Percentiles rank a stretch among this genome's conserved stretches.
phyloP scores from a whole-genome alignment of 2,329 filamentous ascomycete genomes.

The Aspergillus fumigatus region DNA sequence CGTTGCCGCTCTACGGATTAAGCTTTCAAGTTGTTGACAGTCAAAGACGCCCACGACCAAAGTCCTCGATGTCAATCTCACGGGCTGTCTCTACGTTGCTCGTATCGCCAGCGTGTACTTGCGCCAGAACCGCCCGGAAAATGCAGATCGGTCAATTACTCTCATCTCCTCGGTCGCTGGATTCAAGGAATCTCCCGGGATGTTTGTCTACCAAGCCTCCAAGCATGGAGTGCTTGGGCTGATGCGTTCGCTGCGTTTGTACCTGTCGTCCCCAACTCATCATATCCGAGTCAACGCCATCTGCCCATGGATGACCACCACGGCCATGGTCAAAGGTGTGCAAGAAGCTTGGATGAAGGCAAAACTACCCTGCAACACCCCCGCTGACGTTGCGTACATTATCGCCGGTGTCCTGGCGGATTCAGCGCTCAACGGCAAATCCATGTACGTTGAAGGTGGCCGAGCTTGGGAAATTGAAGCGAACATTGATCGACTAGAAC shows the following conservation, averaged over 20 bases:
- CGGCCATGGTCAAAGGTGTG: conserved; percentile 33
- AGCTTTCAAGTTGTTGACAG: not conserved
- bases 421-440: conserved; percentile 34
- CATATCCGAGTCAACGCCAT: conserved; percentile 43
- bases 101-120: conserved; percentile 49
- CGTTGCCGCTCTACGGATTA: conserved; percentile 1
- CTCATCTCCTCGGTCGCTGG: conserved; percentile 46
- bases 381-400: conserved; percentile 38
- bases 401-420: conserved; percentile 36
- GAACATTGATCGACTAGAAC: conserved; percentile 38
- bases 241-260: conserved; percentile 43
- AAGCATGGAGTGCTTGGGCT: conserved; percentile 51
- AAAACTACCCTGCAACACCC: conserved; percentile 37
- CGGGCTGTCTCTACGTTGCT: conserved; percentile 45
- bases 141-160: conserved; percentile 39
- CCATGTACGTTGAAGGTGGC: conserved; percentile 42
- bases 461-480: conserved; percentile 44
- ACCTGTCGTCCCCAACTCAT: conserved; percentile 27
- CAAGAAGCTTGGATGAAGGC: conserved; percentile 34
- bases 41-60: conserved; percentile 25
- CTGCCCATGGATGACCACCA: conserved; percentile 43
- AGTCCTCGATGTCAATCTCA: conserved; percentile 47
- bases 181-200: conserved; percentile 46
- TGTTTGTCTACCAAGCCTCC: conserved; percentile 45
- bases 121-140: conserved; percentile 33